These are phyloP conservation scores for Lentinula guzmanii DNA, from an alignment of 768 basidiomycete genomes.

Conservation along the genomic window DNA sequence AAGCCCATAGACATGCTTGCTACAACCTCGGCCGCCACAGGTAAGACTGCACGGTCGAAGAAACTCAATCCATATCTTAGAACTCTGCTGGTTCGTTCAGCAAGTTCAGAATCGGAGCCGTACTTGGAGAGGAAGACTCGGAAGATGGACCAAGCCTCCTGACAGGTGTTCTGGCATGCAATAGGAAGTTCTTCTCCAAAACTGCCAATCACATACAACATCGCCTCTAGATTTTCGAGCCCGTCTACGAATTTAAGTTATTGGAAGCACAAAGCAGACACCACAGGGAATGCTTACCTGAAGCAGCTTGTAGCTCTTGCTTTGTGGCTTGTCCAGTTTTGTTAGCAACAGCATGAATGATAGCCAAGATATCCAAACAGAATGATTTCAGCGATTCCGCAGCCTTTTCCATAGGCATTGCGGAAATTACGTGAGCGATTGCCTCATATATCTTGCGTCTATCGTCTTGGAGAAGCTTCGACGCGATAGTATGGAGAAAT, in stretches of 20 bases:
- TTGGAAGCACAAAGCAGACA: background rate
- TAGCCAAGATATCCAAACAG: conserved; percentile 74
- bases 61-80: conserved; percentile 79
- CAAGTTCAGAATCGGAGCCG: conserved; percentile 66
- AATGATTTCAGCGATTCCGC: conserved; percentile 85
- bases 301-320: conserved; percentile 61
- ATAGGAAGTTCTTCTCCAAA: conserved; percentile 81
- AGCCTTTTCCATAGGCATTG: conserved; percentile 87
- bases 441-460: conserved; percentile 91
- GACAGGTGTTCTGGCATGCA: conserved; percentile 71
- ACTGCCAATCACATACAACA: conserved; percentile 75
- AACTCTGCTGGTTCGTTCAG: conserved; percentile 81
- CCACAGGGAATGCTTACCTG: conserved; percentile 45
- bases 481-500: conserved; percentile 76
- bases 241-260: conserved; percentile 44
- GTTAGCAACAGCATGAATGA: conserved; percentile 59
- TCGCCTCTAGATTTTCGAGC: conserved; percentile 89
- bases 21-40: conserved; percentile 66
- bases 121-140: conserved; percentile 76
- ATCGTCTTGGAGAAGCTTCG: conserved; percentile 81
- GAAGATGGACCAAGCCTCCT: conserved; percentile 80
- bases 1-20: conserved; percentile 75
- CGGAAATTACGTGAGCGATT: conserved; percentile 90
- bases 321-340: conserved; percentile 55
- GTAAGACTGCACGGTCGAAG: conserved; percentile 62